Conservation (phyloP, 2,329 filamentous ascomycete genomes). For the Hymenoscyphus repandus region DNA sequence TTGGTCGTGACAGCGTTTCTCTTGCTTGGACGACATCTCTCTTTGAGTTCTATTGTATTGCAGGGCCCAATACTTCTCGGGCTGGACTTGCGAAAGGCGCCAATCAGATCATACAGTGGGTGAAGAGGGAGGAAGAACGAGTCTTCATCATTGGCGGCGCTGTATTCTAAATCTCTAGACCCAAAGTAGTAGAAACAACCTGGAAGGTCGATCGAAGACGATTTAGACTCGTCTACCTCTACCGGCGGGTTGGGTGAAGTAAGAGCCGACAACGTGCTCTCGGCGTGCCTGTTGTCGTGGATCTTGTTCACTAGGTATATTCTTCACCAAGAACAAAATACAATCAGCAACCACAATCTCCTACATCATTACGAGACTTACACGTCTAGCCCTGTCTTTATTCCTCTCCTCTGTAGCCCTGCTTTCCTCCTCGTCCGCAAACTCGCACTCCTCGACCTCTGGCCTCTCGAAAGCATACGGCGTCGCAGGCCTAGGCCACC, state of each 20-base stretch:
- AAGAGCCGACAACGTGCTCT: too few relatives aligned
- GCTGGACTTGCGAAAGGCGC: slow-evolving; percentile 74
- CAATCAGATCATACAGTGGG: slow-evolving; percentile 87
- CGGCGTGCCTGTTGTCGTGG: too few relatives aligned
- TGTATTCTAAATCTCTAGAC: slow-evolving; percentile 50
- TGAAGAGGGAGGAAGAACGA: slow-evolving; percentile 84
- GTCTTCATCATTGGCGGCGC: slow-evolving; percentile 98
- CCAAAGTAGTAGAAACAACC: too few relatives aligned
- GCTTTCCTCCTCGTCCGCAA: background rate
- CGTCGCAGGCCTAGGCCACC: background rate
- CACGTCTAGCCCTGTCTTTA: background rate
- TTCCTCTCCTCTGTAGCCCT: too few relatives aligned
- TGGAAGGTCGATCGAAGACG: too few relatives aligned
- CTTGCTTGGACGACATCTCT: slow-evolving; percentile 86
- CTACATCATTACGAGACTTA: too few relatives aligned
- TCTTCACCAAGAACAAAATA: too few relatives aligned
- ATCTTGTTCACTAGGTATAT: too few relatives aligned
- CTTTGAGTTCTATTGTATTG: slow-evolving; percentile 95
- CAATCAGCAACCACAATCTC: too few relatives aligned
- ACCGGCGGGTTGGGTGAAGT: too few relatives aligned
- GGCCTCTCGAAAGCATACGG: background rate
- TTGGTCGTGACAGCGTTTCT: slow-evolving; percentile 68
- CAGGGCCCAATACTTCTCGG: slow-evolving; percentile 63
- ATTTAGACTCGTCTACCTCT: too few relatives aligned
- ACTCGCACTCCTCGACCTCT: background rate